These are phyloP conservation scores for Stevia rebaudiana DNA, from an alignment of 140 eudicot species.

Conservation along the genomic window DNA sequence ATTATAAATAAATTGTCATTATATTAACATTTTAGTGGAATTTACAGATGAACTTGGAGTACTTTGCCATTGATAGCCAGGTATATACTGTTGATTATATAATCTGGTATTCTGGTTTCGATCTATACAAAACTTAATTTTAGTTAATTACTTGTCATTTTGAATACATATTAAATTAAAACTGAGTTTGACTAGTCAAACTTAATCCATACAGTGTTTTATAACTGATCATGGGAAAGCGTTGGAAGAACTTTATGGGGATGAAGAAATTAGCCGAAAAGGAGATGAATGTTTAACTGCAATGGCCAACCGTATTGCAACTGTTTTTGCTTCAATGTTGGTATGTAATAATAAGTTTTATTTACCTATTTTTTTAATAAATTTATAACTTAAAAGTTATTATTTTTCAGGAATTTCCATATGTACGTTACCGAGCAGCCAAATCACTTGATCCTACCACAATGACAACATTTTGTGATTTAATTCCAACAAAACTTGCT, in stretches of 20 bases:
- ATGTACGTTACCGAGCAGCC: constrained; percentile 88
- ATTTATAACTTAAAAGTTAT: constrained; percentile 4
- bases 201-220: constrained; percentile 50
- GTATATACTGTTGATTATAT: constrained; percentile 36
- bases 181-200: constrained; percentile 5
- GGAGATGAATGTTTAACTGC: constrained; percentile 62
- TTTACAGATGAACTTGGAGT: constrained; percentile 98
- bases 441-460: constrained; percentile 85
- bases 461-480: constrained; percentile 80
- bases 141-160: background rate
- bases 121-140: constrained; percentile 3
- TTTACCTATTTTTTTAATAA: background rate
- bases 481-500: constrained; percentile 91
- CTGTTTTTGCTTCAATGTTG: constrained; percentile 92
- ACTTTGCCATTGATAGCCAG: constrained; percentile 92
- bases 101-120: background rate
- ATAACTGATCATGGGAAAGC: constrained; percentile 85
- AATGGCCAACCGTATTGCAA: constrained; percentile 85
- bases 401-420: constrained; percentile 75
- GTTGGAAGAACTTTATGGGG: constrained; percentile 81
- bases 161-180: background rate
- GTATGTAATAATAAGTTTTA: constrained; percentile 32
- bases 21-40: constrained; percentile 26
- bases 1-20: constrained; percentile 5
- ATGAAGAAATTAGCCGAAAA: constrained; percentile 56